Evolutionary conservation across 2,329 filamentous ascomycete species (phyloP), one percentile per base, ranked within the genome.

Genomic region (Nectriaceae sp.): DNA sequence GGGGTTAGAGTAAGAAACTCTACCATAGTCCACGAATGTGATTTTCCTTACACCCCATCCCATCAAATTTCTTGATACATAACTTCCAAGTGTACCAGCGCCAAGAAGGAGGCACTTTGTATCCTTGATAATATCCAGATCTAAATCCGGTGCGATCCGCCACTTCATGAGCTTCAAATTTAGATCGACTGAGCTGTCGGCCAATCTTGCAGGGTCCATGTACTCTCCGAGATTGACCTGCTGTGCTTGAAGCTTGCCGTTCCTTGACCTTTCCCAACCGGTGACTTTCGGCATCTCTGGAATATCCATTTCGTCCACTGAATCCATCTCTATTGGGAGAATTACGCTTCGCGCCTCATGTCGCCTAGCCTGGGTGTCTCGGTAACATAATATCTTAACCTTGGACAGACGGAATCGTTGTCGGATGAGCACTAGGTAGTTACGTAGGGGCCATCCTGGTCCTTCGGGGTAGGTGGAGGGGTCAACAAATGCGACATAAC

Each of bases 101-200:
- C 94, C 94, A 2, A 99, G 82, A 3, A 99, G 75, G 15, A 99
- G 79, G 65, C 94, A 99, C 64, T 86, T 96, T 3, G 90, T 93
- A 48, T 87, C 82, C 65, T 96, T 97, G 65, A 97, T 92, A 22
- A 82, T 82, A 22, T 97, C 91, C 10, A 99, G 81, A 65, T 97
- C 82, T 35, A 99, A 80, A 42, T 86, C 85, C 0, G 94, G 94
- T 6, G 91, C 90, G 61, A 99, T 90, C 33, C 94, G 86, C 94
- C 94, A 99, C 73, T 97, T 99, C 86, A 99, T 99, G 49, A 99
- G 79, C 71, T 97, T 97, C 51, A 97, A 77, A 64, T 99, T 99
- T 49, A 99, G 79, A 64, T 99, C 94, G 10, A 97, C 93, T 1
- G 92, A 91, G 66, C 96, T 91, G 65, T 97, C 92, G 19, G 94